Base-by-base conservation (phyloP, 148 eudicot genomes). In the Diospyros lotus region DNA sequence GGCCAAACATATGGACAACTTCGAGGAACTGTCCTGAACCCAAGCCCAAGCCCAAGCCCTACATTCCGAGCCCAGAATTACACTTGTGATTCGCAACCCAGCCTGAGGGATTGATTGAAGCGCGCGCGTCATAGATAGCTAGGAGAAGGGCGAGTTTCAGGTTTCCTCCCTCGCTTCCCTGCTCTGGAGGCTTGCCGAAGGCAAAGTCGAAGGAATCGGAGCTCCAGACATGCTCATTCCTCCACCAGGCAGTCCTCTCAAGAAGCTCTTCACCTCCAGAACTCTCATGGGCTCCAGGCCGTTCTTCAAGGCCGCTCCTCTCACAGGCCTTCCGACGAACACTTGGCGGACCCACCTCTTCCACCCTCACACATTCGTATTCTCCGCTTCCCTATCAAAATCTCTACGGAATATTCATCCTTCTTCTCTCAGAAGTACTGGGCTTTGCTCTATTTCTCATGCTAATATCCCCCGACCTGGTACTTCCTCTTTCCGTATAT, bases 391-490 rank as follows among this genome's bases (percentile, higher is more conserved):
- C 70, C 53, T 46, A 62, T 64, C 15, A 65, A 76, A 61, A 55
- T 75, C 73, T 66, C 15, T 62, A 54, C 62, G 74, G 67, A 71
- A 59, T 55, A 72, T 72, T 58, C 73, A 58, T 56, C 78, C 78
- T 55, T 58, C 59, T 46, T 71, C 69, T 8, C 71, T 59, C 13
- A 72, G 60, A 48, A 73, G 58, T 50, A 52, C 78, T 76, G 73
- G 82, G 28, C 72, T 48, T 46, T 80, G 87, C 14, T 84, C 54
- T 58, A 64, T 76, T 15, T 72, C 90, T 48, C 64, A 66, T 60
- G 82, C 87, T n/a, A 63, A 58, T 14, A 67, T 79, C 64, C 84
- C 79, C 6, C 73, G 73, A 60, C 75, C 86, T 63, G 85, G 89
- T 88, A 54, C 2, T 51, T 66, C 15, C 41, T 42, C 18, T 64